Evolutionary conservation across 306 rosid genomes (phyloP), one percentile per base, ranked within the genome.

Genomic region (Lathyrus tuberosus): DNA sequence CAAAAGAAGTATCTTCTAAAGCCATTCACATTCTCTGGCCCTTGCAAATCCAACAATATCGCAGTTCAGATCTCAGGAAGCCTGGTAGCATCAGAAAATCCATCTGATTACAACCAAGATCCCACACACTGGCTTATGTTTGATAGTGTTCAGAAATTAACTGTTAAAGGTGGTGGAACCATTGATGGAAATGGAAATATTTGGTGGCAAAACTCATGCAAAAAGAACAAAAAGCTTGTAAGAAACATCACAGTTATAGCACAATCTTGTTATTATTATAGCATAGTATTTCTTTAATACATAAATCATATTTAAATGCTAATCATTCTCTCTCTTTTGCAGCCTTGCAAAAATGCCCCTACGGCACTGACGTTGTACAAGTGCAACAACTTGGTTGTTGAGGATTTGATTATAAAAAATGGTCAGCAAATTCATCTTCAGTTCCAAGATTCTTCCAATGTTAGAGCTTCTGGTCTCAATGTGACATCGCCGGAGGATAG

Each of bases 281-380:
- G 24, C 24, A 22, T 59, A 62, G n/a, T n/a, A n/a, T n/a, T n/a
- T n/a, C n/a, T n/a, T n/a, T n/a, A n/a, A n/a, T n/a, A n/a, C n/a
- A n/a, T n/a, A n/a, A n/a, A n/a, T n/a, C n/a, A n/a, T n/a, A n/a
- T 35, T 43, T 14, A 53, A 10, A 28, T 54, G 5, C 72, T 74
- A 11, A 76, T 78, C 24, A 53, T 20, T 65, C 31, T 67, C 6
- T 61, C 6, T 71, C n/a, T n/a, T 67, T 56, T 67, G 76, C 90
- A 93, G 98, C 86, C 98, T 33, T 94, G 98, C 95, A 80, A 60
- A 76, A 37, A 59, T 3, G 96, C 98, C 69, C 96, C 98, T 18
- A 94, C 95, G 75, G 89, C 93, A 2, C 9, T 91, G 59, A 88
- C 85, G 12, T 91, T 91, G 65, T 31, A 12, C 20, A 10, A 64